Evolutionary conservation across 2,329 filamentous ascomycete genomes (phyloP).

Genomic region (Penicillium sp.): DNA sequence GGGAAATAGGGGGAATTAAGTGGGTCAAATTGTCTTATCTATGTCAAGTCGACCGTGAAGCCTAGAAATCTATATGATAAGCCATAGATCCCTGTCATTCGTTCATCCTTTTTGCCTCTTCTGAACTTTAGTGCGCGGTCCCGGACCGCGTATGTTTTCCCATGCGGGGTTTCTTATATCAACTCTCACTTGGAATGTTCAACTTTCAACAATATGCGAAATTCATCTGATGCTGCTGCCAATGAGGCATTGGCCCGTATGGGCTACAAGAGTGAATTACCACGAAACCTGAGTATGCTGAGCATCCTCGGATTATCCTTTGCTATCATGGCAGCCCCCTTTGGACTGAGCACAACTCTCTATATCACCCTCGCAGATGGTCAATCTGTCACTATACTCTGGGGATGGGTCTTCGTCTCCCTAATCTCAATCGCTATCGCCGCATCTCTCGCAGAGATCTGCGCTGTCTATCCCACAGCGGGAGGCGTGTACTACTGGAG

Average conservation of each 20-base stretch:
- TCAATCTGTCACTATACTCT: slow-evolving; percentile 66
- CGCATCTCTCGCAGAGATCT: slow-evolving; percentile 66
- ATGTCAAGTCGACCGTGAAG: no score
- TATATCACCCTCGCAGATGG: slow-evolving; percentile 68
- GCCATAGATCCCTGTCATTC: background rate
- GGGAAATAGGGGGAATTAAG: no score
- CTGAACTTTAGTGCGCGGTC: slow-evolving; percentile 17
- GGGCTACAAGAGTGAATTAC: slow-evolving; percentile 67
- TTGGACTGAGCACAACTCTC: slow-evolving; percentile 66
- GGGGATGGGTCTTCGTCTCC: slow-evolving; percentile 67
- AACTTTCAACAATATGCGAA: slow-evolving; percentile 17
- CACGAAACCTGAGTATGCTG: slow-evolving; percentile 66
- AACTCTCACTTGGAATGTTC: background rate
- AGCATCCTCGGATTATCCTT: slow-evolving; percentile 69
- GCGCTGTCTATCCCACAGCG: slow-evolving; percentile 65
- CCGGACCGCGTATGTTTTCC: slow-evolving; percentile 21
- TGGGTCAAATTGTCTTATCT: no score
- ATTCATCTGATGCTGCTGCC: slow-evolving; percentile 41
- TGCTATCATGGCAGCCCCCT: slow-evolving; percentile 72
- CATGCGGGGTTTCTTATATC: slow-evolving; percentile 20
- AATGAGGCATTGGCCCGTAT: slow-evolving; percentile 63
- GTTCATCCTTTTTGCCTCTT: background rate
- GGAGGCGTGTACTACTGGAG: slow-evolving; percentile 71
- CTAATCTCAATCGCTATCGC: slow-evolving; percentile 63
- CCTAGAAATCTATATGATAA: background rate